Evolutionary conservation across 176 grass and related monocot genomes (phyloP).

Genomic region (Bothriochloa decipiens): DNA sequence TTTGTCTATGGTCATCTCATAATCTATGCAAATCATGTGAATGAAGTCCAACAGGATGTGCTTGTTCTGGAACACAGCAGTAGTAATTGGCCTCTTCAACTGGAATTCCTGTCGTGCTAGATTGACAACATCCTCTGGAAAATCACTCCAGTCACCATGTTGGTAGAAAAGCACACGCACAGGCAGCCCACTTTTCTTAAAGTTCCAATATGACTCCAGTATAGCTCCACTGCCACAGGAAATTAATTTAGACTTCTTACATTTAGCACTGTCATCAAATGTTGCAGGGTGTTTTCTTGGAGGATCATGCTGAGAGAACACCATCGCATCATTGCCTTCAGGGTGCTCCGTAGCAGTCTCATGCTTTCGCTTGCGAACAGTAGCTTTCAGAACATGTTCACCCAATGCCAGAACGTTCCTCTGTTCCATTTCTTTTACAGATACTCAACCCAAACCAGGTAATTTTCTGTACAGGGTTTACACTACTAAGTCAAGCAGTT

Average conservation of each 20-base stretch:
- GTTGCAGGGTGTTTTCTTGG: constrained; percentile 24
- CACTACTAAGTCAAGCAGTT: constrained; percentile 33
- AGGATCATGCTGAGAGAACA: constrained; percentile 24
- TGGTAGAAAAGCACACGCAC: constrained; percentile 67
- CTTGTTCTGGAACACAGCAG: constrained; percentile 47
- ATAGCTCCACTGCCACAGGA: constrained; percentile 46
- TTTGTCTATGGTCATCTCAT: constrained; percentile 49
- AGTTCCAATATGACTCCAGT: constrained; percentile 64
- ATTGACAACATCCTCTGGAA: constrained; percentile 61
- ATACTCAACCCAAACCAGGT: constrained; percentile 36
- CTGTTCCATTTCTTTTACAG: constrained; percentile 65
- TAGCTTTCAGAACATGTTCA: constrained; percentile 39
- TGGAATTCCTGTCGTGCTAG: constrained; percentile 58
- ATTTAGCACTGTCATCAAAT: neutral
- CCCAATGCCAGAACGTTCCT: constrained; percentile 51
- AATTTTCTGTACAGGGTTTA: constrained; percentile 47
- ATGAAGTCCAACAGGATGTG: constrained; percentile 75
- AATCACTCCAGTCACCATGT: constrained; percentile 76
- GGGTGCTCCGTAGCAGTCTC: constrained; percentile 18
- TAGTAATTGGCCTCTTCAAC: constrained; percentile 70
- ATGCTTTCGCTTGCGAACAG: constrained; percentile 56
- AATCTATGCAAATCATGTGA: constrained; percentile 67
- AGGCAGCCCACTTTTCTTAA: constrained; percentile 72
- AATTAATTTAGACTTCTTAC: constrained; percentile 42
- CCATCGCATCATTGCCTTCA: constrained; percentile 8